These are phyloP conservation scores for Nothophoma quercina DNA, from an alignment of 2,329 filamentous ascomycete genomes.

Conservation along the genomic window DNA sequence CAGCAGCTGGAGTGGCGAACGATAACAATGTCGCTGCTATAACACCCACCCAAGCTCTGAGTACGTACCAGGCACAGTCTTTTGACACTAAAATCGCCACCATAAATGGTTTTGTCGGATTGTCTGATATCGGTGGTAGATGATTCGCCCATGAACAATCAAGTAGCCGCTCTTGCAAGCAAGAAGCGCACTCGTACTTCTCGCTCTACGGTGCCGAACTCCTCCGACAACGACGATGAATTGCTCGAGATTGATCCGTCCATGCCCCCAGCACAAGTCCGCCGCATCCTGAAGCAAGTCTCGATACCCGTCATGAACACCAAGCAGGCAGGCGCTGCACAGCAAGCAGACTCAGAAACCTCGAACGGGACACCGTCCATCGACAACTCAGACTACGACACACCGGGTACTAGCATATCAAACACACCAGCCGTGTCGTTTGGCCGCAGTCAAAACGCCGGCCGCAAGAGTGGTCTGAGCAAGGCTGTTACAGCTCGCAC, in stretches of 20 bases:
- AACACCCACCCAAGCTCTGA: neutral
- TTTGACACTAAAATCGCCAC: neutral
- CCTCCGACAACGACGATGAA: conserved; percentile 41
- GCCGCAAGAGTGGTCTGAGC: conserved; percentile 32
- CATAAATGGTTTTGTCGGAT: neutral
- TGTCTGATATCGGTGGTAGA: conserved; percentile 3
- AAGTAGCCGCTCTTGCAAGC: conserved; percentile 2
- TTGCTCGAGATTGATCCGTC: conserved; percentile 19
- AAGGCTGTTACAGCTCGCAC: conserved; percentile 29
- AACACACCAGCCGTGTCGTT: conserved; percentile 61
- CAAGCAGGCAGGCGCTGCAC: conserved; percentile 18
- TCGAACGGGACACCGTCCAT: conserved; percentile 43
- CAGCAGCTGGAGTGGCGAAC: conserved; percentile 22
- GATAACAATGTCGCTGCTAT: conserved; percentile 6
- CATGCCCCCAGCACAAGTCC: conserved; percentile 14
- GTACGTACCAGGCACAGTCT: neutral
- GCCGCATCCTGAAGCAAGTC: conserved; percentile 44
- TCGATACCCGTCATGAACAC: conserved; percentile 36
- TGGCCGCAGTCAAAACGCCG: conserved; percentile 30
- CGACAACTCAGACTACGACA: conserved; percentile 62
- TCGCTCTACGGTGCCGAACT: conserved; percentile 41
- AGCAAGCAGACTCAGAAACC: conserved; percentile 29
- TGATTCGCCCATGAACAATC: conserved; percentile 5
- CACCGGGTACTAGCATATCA: conserved; percentile 67
- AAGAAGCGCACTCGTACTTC: conserved; percentile 31